Evolutionary conservation across 2,329 filamentous ascomycete genomes (phyloP), one percentile per base, ranked within the genome.

Genomic region (Ceratocystis diversiconidia): DNA sequence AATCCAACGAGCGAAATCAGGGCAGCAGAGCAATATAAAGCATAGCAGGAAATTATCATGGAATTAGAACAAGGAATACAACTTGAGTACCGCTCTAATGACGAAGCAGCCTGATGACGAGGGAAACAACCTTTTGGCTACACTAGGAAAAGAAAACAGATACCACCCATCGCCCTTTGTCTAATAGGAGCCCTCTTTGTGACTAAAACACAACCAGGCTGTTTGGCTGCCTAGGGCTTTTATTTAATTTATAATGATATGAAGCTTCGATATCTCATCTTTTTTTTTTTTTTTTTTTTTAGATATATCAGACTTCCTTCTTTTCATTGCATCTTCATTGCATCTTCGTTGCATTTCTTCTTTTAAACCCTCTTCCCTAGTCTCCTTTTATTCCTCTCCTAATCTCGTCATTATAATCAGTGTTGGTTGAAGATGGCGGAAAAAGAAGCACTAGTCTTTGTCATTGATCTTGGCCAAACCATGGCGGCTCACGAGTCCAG

Each of bases 361-460:
- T 55, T 30, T 15, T 55, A 25, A 22, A 8, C 4, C n/a, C 17
- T 17, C 19, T 19, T 22, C n/a, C 17, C n/a, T 48, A 19, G 17
- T 17, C 17, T 19, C n/a, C 61, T 59, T 62, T 61, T 44, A 17
- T 66, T 6, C 19, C 63, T 57, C 44, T 61, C 25, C 43, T 41
- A 6, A 55, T 41, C n/a, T 46, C 28, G 61, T 41, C 12, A 36
- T 52, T 44, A 32, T 15, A 36, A 50, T 19, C 41, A 41, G 28
- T n/a, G 10, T 50, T 61, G 12, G 17, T 46, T 68, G 70, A 79
- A 67, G 65, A 97, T 97, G 92, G 88, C 91, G 10, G 86, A 89
- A 69, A 99, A 99, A 74, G 90, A 97, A 78, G 90, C 91, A 7
- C 94, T 88, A 0, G 84, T 97, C 55, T 99, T 94, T 75, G 87